A percentile compares a stretch with the other conserved stretches of the same genome.
These are phyloP conservation scores for Parascedosporium putredinis DNA, from an alignment of 2,329 filamentous ascomycete species.

Conservation along the genomic window DNA sequence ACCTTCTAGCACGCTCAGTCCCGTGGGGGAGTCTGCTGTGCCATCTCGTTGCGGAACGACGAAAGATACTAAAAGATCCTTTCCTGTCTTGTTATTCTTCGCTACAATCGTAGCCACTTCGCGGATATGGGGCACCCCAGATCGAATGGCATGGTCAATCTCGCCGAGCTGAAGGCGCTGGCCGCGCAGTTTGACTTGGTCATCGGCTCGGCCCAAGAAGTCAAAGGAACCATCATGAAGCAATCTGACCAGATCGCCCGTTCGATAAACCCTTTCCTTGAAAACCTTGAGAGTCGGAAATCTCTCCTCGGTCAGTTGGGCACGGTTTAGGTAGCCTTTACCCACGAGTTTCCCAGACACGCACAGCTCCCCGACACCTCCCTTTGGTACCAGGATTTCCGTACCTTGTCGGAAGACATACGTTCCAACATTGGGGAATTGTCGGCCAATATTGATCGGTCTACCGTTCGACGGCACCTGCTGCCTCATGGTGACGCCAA, in stretches of 20 bases:
- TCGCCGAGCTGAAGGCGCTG: constrained; percentile 85
- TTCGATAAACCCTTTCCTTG: constrained; percentile 64
- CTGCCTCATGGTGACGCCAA: constrained; percentile 84
- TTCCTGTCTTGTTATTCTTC: constrained; percentile 60
- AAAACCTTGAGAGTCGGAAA: constrained; percentile 57
- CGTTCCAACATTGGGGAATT: constrained; percentile 80
- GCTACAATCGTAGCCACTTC: constrained; percentile 69
- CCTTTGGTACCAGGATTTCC: constrained; percentile 60
- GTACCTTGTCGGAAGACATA: constrained; percentile 65
- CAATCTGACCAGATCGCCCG: constrained; percentile 77
- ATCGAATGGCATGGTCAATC: constrained; percentile 74
- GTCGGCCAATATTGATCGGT: constrained; percentile 76
- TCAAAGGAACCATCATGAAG: constrained; percentile 74
- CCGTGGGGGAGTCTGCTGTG: not conserved
- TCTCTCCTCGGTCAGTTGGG: constrained; percentile 63
- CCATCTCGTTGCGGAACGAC: constrained; percentile 23
- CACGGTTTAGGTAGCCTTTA: constrained; percentile 75
- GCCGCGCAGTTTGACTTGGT: constrained; percentile 84
- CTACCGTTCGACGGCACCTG: constrained; percentile 68
- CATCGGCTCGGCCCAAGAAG: constrained; percentile 79
- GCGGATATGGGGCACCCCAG: constrained; percentile 42
- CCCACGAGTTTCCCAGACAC: constrained; percentile 80
- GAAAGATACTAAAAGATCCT: constrained; percentile 76
- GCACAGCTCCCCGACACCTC: constrained; percentile 79
- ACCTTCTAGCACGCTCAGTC: not conserved